Evolutionary conservation across 2,329 filamentous ascomycete species (phyloP), one percentile per base, ranked within the genome.

Genomic region (Cryphonectria japonica): DNA sequence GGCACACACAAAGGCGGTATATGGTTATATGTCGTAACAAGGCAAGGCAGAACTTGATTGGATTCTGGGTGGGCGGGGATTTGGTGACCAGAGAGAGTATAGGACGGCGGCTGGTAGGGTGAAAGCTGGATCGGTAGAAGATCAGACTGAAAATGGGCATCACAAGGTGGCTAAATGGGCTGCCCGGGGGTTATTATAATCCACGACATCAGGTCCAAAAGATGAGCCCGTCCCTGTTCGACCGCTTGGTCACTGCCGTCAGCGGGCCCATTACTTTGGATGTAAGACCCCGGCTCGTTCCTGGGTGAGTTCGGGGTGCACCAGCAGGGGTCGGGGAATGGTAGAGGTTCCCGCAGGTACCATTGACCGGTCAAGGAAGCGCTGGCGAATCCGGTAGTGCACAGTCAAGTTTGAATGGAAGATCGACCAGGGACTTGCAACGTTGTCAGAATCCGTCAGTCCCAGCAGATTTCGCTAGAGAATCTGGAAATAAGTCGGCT

Each of bases 201-300:
- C 54, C 61, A 70, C 68, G 69, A 66, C 67, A 52, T 70, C 68
- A 72, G 70, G 59, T 69, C 69, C 46, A 46, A n/a, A 63, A 70
- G 68, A 72, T 68, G 68, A 69, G 70, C 64, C 70, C 54, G 70
- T 66, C 50, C 70, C 64, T 64, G 66, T 67, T 67, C 70, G 57
- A 39, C 62, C 41, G 60, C 43, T 46, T 62, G 67, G 67, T 69
- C 70, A 61, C 65, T 68, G 71, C 71, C 68, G 71, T 72, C 71
- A 72, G 70, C 67, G 59, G 67, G 61, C 13, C 54, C 29, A 66
- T 67, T 46, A 22, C 54, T 67, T 52, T 65, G 8, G 57, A 64
- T 54, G 70, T 64, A 67, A 54, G 68, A 68, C 43, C 54, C 65
- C 60, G 67, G 43, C 61, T 65, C 37, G 67, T 69, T 66, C 70